Evolutionary conservation across 768 basidiomycete species (phyloP).

Genomic region (Mrakia frigida): DNA sequence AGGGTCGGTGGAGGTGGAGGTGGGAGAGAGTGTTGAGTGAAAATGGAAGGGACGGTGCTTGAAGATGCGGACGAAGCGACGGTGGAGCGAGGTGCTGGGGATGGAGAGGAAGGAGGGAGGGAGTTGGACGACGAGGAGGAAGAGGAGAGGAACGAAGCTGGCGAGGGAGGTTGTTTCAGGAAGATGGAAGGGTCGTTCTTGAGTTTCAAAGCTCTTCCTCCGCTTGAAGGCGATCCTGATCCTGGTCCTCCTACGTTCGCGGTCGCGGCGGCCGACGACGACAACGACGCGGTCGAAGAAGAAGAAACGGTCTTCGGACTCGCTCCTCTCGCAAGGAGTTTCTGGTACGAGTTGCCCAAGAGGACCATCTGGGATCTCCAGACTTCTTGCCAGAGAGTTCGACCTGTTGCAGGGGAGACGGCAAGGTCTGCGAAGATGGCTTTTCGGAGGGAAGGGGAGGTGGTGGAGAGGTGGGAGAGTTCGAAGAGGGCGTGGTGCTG

Average conservation of each 20-base stretch:
- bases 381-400: conserved; percentile 25
- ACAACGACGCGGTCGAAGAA: background rate
- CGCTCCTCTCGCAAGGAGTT: conserved; percentile 12
- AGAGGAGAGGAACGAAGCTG: background rate
- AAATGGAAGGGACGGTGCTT: conserved; percentile 24
- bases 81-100: background rate
- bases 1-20: background rate
- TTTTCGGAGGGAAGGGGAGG: conserved; percentile 12
- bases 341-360: conserved; percentile 26
- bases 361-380: conserved; percentile 31
- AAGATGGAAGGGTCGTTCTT: conserved; percentile 20
- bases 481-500: conserved; percentile 31
- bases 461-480: conserved; percentile 24
- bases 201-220: background rate
- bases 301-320: background rate
- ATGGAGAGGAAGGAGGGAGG: background rate
- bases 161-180: background rate
- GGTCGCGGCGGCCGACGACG: background rate
- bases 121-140: background rate
- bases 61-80: background rate
- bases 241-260: background rate
- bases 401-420: background rate
- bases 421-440: conserved; percentile 28
- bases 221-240: background rate
- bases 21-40: conserved; percentile 8